Percentiles rank a stretch among this genome's conserved stretches.
Evolutionary conservation across 2,329 filamentous ascomycete genomes (phyloP).

Genomic region (Arthrinium phaeospermum): DNA sequence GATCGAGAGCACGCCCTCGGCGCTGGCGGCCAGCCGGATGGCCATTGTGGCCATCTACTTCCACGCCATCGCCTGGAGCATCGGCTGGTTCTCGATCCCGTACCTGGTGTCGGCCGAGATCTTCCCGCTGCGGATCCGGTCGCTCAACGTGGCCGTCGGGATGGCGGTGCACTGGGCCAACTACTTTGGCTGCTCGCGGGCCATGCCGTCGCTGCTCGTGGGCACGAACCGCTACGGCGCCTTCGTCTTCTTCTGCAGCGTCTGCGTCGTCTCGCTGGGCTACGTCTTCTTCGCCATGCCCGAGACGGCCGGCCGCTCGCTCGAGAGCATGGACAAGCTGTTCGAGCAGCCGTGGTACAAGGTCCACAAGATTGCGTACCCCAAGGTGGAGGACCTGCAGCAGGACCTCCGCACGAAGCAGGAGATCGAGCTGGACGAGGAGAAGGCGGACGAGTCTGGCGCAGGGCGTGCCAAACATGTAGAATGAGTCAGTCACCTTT

Average conservation of each 20-base stretch:
- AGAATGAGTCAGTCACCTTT: neutral
- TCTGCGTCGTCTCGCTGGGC: conserved; percentile 35
- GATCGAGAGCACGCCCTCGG: conserved; percentile 27
- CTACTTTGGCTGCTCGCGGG: conserved; percentile 41
- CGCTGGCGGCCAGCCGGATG: conserved; percentile 41
- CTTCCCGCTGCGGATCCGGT: conserved; percentile 48
- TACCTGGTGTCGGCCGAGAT: conserved; percentile 53
- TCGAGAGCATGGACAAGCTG: conserved; percentile 39
- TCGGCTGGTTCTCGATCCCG: conserved; percentile 53
- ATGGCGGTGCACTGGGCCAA: conserved; percentile 51
- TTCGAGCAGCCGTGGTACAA: conserved; percentile 39
- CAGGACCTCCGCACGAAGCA: neutral
- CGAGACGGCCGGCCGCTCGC: conserved; percentile 36
- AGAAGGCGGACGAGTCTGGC: neutral
- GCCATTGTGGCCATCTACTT: conserved; percentile 51
- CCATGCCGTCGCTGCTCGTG: conserved; percentile 41
- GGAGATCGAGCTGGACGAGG: neutral
- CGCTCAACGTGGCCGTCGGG: conserved; percentile 45
- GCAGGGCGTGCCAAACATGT: neutral
- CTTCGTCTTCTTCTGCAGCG: conserved; percentile 38
- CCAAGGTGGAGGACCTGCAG: conserved; percentile 32
- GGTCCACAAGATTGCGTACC: conserved; percentile 36
- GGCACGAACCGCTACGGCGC: conserved; percentile 39
- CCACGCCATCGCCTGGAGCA: conserved; percentile 49
- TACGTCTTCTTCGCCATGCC: conserved; percentile 43